Conservation (phyloP, 179 eudicot species). For the Silene coronaria region DNA sequence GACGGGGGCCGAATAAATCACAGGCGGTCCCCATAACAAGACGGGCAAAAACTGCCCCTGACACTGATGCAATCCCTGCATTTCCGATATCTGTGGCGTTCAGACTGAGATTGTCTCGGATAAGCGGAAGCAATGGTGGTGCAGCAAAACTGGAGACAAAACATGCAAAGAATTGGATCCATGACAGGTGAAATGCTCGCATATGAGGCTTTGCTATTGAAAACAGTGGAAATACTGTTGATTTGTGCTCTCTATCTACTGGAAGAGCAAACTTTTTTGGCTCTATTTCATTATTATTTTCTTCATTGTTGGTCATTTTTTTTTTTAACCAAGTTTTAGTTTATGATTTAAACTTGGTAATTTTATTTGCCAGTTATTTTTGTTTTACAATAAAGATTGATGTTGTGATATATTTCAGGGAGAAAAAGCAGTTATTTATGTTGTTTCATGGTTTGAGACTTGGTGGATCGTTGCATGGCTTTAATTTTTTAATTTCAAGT, state of each 20-base stretch:
- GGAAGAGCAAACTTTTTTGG: conserved; percentile 9
- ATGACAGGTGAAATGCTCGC: conserved; percentile 74
- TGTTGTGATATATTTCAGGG: neutral
- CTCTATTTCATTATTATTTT: neutral
- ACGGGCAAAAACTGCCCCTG: conserved; percentile 74
- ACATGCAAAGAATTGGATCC: conserved; percentile 71
- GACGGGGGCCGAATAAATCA: conserved; percentile 69
- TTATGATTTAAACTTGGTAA: neutral
- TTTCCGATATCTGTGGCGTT: conserved; percentile 76
- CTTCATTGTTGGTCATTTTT: neutral
- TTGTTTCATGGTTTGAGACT: neutral
- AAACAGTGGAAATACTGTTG: conserved; percentile 45
- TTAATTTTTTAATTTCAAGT: neutral
- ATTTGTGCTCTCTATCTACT: conserved; percentile 29
- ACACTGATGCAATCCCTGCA: conserved; percentile 82
- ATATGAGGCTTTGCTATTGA: conserved; percentile 66
- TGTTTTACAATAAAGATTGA: too few species aligned
- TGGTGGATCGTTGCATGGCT: conserved; percentile 6
- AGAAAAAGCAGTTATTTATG: neutral
- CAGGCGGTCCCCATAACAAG: conserved; percentile 74
- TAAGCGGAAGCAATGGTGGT: conserved; percentile 69
- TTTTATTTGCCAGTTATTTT: too few species aligned
- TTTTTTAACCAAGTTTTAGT: neutral
- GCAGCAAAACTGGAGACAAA: conserved; percentile 75
- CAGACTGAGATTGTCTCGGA: conserved; percentile 60